Conservation (phyloP, 257 asterid genomes). For the Nemophila menziesii region DNA sequence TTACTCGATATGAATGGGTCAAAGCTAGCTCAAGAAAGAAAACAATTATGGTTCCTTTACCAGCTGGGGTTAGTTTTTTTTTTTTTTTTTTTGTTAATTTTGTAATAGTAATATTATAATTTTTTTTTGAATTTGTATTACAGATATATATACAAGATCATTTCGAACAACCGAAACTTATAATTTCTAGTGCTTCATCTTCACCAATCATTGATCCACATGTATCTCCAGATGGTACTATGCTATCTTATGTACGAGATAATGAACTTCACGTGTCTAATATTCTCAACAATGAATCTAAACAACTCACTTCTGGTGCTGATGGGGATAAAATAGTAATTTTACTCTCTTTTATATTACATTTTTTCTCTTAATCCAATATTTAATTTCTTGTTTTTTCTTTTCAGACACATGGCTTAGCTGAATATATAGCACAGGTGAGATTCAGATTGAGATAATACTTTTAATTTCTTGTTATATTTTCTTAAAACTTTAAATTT, state of each 20-base stretch:
- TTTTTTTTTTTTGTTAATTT: constrained; percentile 7
- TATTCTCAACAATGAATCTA: constrained; percentile 35
- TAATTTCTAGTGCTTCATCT: constrained; percentile 45
- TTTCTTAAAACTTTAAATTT: not conserved
- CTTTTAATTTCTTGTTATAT: not conserved
- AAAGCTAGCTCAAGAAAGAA: constrained; percentile 53
- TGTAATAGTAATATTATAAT: constrained; percentile 10
- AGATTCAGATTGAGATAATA: too few relatives aligned
- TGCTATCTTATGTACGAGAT: constrained; percentile 68
- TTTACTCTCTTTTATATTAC: not conserved
- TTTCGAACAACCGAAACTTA: constrained; percentile 43
- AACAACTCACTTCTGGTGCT: constrained; percentile 69
- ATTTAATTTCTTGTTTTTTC: constrained; percentile 15
- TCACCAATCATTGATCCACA: constrained; percentile 87
- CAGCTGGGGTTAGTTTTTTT: constrained; percentile 62
- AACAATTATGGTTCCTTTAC: constrained; percentile 72
- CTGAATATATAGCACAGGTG: constrained; percentile 97
- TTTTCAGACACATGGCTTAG: constrained; percentile 80
- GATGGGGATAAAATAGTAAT: constrained; percentile 45
- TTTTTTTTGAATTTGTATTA: constrained; percentile 12
- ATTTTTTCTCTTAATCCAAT: not conserved
- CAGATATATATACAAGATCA: constrained; percentile 73
- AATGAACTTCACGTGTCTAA: constrained; percentile 61
- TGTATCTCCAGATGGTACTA: constrained; percentile 80
- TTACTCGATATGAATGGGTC: constrained; percentile 90